Base-by-base conservation (phyloP, 306 rosid species). In the Echinosophora koreensis region DNA sequence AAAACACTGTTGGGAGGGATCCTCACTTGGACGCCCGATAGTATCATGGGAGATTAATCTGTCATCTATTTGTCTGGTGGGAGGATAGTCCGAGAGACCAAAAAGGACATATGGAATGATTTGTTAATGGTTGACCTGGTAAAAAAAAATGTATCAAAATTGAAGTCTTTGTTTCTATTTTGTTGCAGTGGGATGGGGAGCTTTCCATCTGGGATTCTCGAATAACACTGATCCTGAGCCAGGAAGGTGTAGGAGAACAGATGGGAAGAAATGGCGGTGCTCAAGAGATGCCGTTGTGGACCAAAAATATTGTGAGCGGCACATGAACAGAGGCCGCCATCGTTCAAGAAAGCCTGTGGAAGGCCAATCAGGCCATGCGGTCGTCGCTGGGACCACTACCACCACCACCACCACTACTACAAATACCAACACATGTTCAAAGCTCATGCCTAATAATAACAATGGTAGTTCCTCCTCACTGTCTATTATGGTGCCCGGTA, bases 271-370 rank as follows among this genome's bases (percentile, higher is more conserved):
- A 93, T 96, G 99, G 99, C 97, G 99, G 79, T 96, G 99, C 96
- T 92, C 98, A 5, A 92, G 99, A 84, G 97, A 93, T 76, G 97
- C 97, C 32, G 97, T 91, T 38, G 91, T 90, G 3, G 97, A 93
- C 78, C 97, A 93, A 86, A 93, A 93, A 73, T 95, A 93, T 66
- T 93, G 98, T 34, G 98, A 93, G 80, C 87, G 96, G 81, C 98
- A 93, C 77, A 87, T 93, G 90, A 93, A 93, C 87, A 87, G 97
- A 80, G 98, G 98, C 83, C 97, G 98, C 85, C 98, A 93, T 80
- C 98, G 97, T 93, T 93, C 98, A 93, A 93, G 98, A 95, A 95
- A 95, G 99, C 99, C 96, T 95, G 99, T 95, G 99, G 99, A 93
- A 93, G 92, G 92, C 87, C 97, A 88, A 77, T 71, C 89, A n/a